Base-by-base conservation (phyloP, 2,329 filamentous ascomycete genomes). In the Penicillium sp. region DNA sequence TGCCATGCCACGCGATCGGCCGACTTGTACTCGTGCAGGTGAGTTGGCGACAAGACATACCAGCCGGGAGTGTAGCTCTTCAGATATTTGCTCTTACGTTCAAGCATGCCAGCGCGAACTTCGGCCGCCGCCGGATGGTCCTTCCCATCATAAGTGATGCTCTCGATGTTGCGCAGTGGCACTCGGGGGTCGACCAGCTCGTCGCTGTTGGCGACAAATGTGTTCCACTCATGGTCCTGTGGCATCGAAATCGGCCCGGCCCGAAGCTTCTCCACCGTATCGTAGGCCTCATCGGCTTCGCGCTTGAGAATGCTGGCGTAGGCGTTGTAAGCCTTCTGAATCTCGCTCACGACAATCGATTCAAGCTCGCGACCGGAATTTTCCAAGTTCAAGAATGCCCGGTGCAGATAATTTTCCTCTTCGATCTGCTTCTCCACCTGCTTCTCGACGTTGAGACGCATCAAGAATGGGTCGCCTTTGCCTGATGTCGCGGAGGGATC, bases 1-100 rank as follows among this genome's bases (percentile, higher is more conserved):
- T 94, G 90, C 54, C 84, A 81, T 63, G 81, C 80, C 58, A 86
- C 88, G 70, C 93, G 92, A 74, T 97, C 93, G 61, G 91, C 90
- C n/a, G 91, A 96, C 72, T 96, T 96, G 82, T 97, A 99, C 74
- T 99, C 94, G 76, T 99, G 94, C 21, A 99, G 82, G 74, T 99
- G 94, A 51, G 94, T 97, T 15, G 94, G 90, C 63, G 94, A 96
- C 62, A 99, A 79, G 44, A 97, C 91, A 72, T 96, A 96, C 92
- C 93, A 97, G 68, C 93, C 93, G 24, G 91, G 89, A 7, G 92
- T 94, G 72, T 96, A 96, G 71, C 92, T 96, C 79, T 96, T 97
- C 56, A 99, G 78, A 67, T 97, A 99, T 70, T 97, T 99, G 82
- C 91, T 96, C 85, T 97, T 97, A 61, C 94, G 87, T 77, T 99